Evolutionary conservation across 371 early-diverging fungal genomes (phyloP).

Genomic region (Encephalitozoon hellem): DNA sequence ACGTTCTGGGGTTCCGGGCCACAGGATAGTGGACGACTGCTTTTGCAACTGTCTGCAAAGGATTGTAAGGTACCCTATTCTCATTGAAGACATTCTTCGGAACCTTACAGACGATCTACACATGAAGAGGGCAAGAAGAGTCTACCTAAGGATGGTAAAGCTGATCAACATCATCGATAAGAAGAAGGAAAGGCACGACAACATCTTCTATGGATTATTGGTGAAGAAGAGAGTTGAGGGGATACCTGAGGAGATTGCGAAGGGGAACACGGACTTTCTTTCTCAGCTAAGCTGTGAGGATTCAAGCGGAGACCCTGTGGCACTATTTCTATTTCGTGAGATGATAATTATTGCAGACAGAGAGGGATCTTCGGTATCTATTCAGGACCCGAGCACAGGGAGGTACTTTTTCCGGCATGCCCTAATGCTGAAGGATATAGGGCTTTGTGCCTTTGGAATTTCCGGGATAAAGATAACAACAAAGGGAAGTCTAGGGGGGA

Average conservation of each 20-base stretch:
- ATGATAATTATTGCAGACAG: neutral
- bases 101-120: neutral
- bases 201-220: neutral
- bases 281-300: neutral
- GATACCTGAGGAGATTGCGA: neutral
- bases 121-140: neutral
- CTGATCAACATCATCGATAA: neutral
- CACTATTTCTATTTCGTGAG: neutral
- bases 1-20: neutral
- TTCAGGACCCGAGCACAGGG: neutral
- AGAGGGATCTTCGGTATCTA: neutral
- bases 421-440: neutral
- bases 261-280: neutral
- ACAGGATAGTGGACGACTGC: neutral
- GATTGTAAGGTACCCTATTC: neutral
- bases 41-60: conserved; percentile 2
- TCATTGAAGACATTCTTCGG: neutral
- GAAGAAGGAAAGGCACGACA: neutral
- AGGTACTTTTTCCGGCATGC: neutral
- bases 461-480: neutral
- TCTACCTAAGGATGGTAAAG: neutral
- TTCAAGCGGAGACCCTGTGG: neutral
- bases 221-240: neutral
- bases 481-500: neutral
- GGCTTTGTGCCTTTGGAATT: neutral